phyloP scores from a whole-genome alignment of 2,329 filamentous ascomycete genomes.

The Chrysoporthe cubensis region DNA sequence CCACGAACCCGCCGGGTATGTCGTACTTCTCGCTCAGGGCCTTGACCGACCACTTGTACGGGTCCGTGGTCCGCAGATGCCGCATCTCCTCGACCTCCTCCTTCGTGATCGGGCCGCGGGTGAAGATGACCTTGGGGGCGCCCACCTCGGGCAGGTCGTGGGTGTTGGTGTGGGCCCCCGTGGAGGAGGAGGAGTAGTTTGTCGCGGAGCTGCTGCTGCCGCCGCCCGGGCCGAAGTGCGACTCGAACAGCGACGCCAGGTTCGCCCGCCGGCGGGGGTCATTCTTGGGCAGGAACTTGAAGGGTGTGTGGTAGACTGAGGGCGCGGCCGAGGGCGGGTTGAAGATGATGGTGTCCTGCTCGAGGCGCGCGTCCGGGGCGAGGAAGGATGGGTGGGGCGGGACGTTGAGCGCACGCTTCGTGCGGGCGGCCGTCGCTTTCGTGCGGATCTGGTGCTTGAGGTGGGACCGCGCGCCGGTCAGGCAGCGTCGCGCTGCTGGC shows the following conservation, averaged over 20 bases:
- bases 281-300: constrained; percentile 64
- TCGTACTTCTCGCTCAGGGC: constrained; percentile 58
- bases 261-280: constrained; percentile 58
- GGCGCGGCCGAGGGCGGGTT: constrained; percentile 52
- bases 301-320: constrained; percentile 66
- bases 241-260: constrained; percentile 48
- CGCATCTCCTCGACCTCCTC: constrained; percentile 65
- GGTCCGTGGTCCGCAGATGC: constrained; percentile 55
- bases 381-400: constrained; percentile 65
- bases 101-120: constrained; percentile 54
- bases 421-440: constrained; percentile 56
- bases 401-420: constrained; percentile 62
- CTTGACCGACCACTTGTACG: constrained; percentile 57
- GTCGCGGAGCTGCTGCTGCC: background rate
- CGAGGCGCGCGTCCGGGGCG: constrained; percentile 36
- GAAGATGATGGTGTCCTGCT: constrained; percentile 50
- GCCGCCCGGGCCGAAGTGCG: constrained; percentile 18
- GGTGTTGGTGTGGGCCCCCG: background rate
- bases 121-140: constrained; percentile 19
- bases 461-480: constrained; percentile 19
- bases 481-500: constrained; percentile 22
- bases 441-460: constrained; percentile 40
- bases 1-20: constrained; percentile 61
- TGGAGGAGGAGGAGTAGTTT: background rate
- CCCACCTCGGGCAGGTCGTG: constrained; percentile 26